These are phyloP conservation scores for Lepidium africanum DNA, from an alignment of 345 rosid genomes.

Conservation along the genomic window DNA sequence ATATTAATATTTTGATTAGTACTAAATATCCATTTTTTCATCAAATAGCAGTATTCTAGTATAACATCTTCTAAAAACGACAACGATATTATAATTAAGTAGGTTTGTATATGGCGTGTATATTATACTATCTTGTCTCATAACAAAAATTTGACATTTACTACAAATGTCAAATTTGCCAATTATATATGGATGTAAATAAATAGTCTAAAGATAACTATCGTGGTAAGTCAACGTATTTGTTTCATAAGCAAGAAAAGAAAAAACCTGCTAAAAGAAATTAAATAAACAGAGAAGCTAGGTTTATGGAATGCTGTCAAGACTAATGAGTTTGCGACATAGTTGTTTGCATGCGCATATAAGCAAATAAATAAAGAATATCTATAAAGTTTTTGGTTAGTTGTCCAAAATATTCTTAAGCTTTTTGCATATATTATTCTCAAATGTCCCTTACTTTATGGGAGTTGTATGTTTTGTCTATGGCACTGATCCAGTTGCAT, in stretches of 20 bases:
- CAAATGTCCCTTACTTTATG: conserved; percentile 20
- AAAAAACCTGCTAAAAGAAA: neutral
- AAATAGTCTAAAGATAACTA: no score
- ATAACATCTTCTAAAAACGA: no score
- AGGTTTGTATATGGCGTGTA: no score
- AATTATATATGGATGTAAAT: no score
- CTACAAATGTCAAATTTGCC: no score
- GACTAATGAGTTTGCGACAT: no score
- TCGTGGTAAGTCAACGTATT: neutral
- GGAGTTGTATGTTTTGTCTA: conserved; percentile 7
- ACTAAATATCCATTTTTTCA: neutral
- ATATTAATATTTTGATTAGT: neutral
- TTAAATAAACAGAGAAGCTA: neutral
- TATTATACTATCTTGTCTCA: no score
- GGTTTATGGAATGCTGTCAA: neutral
- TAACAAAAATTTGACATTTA: no score
- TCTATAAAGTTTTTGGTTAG: conserved; percentile 10
- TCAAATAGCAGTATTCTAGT: no score
- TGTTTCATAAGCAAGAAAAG: neutral
- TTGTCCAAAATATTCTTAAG: conserved; percentile 24
- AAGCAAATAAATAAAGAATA: neutral
- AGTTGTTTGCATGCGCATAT: no score
- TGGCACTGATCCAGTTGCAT: neutral
- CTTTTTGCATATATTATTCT: conserved; percentile 3
- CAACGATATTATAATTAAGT: neutral